These are phyloP conservation scores for Hanseniaspora clermontiae DNA, from an alignment of 805 yeast genomes.

Conservation along the genomic window DNA sequence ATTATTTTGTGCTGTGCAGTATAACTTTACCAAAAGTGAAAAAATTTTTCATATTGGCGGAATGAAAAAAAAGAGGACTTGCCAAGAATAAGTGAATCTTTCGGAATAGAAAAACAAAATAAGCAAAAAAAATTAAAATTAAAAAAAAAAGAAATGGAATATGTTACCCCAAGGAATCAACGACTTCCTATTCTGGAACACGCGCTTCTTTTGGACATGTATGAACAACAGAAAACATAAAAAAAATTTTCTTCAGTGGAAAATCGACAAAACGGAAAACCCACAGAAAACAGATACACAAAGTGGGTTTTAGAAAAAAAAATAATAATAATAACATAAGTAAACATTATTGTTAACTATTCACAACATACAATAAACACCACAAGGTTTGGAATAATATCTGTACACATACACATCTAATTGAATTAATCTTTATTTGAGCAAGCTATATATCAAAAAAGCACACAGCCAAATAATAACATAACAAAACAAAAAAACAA, in stretches of 20 bases:
- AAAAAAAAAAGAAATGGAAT: not conserved
- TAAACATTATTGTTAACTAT: not conserved
- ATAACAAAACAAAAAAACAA: not conserved
- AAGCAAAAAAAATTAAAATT: no score
- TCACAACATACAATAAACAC: not conserved
- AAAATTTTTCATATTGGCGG: not conserved
- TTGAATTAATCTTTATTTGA: not conserved
- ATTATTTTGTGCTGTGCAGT: not conserved
- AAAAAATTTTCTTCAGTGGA: no score
- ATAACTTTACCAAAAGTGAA: not conserved
- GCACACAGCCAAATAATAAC: not conserved
- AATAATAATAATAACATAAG: no score
- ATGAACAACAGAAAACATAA: no score
- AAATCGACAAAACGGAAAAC: no score
- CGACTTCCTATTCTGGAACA: no score
- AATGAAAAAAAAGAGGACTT: no score
- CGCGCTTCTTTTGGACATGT: no score
- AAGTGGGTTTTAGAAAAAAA: not conserved
- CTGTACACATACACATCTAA: no score
- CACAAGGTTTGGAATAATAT: not conserved
- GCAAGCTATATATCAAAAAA: not conserved
- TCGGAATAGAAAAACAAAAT: no score
- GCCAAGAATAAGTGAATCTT: not conserved
- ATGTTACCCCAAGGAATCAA: no score
- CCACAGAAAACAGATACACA: not conserved